These are phyloP conservation scores for Colletotrichum incanum DNA, from an alignment of 2,329 filamentous ascomycete species.

Conservation along the genomic window DNA sequence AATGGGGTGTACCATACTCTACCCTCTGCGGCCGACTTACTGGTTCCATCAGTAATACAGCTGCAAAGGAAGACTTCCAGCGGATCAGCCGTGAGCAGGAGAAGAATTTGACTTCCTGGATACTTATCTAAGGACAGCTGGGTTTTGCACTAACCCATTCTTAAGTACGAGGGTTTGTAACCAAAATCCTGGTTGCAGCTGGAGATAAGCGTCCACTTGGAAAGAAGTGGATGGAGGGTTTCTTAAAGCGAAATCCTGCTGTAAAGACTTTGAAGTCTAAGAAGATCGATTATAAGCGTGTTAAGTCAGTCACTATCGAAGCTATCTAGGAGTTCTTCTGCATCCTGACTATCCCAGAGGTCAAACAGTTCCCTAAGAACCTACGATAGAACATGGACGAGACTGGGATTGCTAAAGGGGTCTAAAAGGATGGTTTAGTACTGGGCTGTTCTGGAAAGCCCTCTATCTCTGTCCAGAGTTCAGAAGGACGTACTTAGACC, in stretches of 20 bases:
- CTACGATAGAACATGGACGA: conserved; percentile 33
- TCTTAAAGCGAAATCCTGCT: background rate
- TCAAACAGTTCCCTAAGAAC: background rate
- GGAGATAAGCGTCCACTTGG: background rate
- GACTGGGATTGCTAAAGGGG: conserved; percentile 29
- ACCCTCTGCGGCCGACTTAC: too few relatives aligned
- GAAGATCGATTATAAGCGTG: background rate
- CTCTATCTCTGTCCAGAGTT: conserved; percentile 23
- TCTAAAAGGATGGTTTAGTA: conserved; percentile 27
- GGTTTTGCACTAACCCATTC: background rate
- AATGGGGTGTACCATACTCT: too few relatives aligned
- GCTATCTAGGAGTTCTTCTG: background rate
- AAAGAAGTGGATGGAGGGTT: background rate
- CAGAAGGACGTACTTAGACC: conserved; percentile 41
- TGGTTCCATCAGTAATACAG: too few relatives aligned
- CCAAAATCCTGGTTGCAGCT: fast-evolving
- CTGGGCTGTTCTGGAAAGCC: conserved; percentile 15
- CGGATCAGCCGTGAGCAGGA: background rate
- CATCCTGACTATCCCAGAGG: background rate
- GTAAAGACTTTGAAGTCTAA: background rate
- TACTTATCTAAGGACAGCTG: background rate
- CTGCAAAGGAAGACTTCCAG: conserved; percentile 23
- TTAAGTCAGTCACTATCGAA: background rate
- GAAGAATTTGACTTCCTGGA: background rate
- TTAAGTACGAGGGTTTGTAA: background rate